phyloP scores from a whole-genome alignment of 345 rosid species.

The Conringia planisiliqua region DNA sequence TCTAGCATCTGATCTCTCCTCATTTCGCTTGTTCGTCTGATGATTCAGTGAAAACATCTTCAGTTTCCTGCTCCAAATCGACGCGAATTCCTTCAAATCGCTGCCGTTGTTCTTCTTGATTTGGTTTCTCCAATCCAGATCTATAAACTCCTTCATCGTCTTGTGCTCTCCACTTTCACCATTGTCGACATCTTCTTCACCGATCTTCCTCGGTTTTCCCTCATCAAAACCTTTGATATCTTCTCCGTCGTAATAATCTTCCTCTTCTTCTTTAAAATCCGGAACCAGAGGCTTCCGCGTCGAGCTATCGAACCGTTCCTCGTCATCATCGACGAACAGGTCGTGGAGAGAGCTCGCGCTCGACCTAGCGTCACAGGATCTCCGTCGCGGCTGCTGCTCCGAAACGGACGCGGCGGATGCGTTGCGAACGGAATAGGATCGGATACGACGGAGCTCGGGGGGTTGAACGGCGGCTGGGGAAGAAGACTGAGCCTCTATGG shows the following conservation, averaged over 20 bases:
- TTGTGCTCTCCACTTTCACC: conserved; percentile 39
- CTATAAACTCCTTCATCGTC: conserved; percentile 83
- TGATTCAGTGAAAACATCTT: conserved; percentile 51
- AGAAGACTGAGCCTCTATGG: conserved; percentile 43
- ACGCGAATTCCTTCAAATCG: conserved; percentile 50
- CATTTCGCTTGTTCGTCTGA: conserved; percentile 41
- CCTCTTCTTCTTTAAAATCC: conserved; percentile 26
- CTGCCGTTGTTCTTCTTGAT: conserved; percentile 45
- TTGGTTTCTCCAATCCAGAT: conserved; percentile 52
- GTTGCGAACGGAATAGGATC: conserved; percentile 30
- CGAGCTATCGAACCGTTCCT: conserved; percentile 1
- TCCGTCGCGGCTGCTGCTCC: conserved; percentile 56
- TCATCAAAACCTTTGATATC: conserved; percentile 28
- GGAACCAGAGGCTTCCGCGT: conserved; percentile 24
- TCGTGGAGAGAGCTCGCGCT: conserved; percentile 41
- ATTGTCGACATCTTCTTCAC: conserved; percentile 34
- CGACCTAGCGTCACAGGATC: conserved; percentile 46
- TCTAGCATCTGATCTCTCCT: conserved; percentile 23
- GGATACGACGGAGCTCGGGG: conserved; percentile 30
- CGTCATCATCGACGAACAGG: conserved; percentile 45
- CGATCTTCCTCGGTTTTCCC: background rate
- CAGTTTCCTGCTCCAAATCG: conserved; percentile 57
- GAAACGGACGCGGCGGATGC: background rate
- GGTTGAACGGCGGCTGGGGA: conserved; percentile 9
- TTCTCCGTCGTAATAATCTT: conserved; percentile 20